These are phyloP conservation scores for Bryopsis sp. DNA, from an alignment of 139 green algal genomes.

Conservation along the genomic window DNA sequence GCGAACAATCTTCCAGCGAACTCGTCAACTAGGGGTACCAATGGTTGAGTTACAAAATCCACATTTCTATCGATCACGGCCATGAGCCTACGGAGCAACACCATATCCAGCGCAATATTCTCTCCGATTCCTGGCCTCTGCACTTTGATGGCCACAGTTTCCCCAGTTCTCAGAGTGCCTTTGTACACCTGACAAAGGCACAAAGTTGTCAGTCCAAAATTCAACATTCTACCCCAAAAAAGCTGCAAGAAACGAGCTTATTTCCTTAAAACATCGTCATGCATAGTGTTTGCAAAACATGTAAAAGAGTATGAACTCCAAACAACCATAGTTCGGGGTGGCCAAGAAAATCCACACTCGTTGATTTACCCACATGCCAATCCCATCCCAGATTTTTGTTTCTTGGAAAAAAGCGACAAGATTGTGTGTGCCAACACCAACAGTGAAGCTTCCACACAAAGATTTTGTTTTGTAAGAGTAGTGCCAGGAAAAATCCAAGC, in stretches of 20 bases:
- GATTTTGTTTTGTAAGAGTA: no score
- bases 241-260: no score
- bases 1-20: conserved; percentile 87
- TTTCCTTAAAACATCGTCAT: no score
- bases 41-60: conserved; percentile 49
- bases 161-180: conserved; percentile 59
- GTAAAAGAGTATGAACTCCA: no score
- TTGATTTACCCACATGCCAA: no score
- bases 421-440: not conserved
- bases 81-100: conserved; percentile 79
- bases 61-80: conserved; percentile 56
- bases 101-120: conserved; percentile 84
- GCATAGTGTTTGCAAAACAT: no score
- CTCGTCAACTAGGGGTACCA: conserved; percentile 92
- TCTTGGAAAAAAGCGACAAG: not conserved
- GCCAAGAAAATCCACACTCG: no score
- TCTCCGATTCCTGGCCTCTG: conserved; percentile 88
- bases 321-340: not conserved
- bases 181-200: conserved; percentile 66
- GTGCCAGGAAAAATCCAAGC: not conserved
- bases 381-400: no score
- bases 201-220: not conserved
- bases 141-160: conserved; percentile 91
- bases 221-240: not conserved
- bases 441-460: not conserved